These are phyloP conservation scores for Colletotrichum sp. DNA, from an alignment of 2,329 filamentous ascomycete genomes.

Conservation along the genomic window DNA sequence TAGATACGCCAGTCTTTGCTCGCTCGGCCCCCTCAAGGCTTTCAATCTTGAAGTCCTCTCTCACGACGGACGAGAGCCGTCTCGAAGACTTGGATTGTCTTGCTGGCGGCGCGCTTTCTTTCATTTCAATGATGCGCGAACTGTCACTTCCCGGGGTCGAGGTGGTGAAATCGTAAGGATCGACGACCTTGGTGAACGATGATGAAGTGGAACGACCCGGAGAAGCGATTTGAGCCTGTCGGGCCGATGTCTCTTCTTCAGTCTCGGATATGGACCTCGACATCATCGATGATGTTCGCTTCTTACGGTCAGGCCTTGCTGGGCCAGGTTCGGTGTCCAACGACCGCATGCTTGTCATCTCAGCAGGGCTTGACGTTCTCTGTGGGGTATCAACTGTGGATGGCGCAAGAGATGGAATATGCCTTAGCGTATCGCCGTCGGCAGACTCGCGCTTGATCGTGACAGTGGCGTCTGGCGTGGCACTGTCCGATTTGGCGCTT, in stretches of 20 bases:
- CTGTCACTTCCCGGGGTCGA: conserved; percentile 44
- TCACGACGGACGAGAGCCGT: conserved; percentile 43
- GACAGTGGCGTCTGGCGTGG: conserved; percentile 29
- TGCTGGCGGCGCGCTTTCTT: conserved; percentile 29
- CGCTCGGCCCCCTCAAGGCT: conserved; percentile 30
- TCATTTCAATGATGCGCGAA: conserved; percentile 22
- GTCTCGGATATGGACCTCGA: conserved; percentile 13
- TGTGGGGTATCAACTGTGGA: background rate
- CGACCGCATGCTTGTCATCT: conserved; percentile 42
- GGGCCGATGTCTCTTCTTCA: conserved; percentile 1
- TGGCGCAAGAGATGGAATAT: conserved; percentile 24
- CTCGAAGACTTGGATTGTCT: conserved; percentile 40
- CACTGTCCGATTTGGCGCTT: conserved; percentile 44
- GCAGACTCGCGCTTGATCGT: conserved; percentile 38
- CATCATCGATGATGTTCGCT: conserved; percentile 39
- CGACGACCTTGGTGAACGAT: conserved; percentile 27
- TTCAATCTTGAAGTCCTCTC: conserved; percentile 37
- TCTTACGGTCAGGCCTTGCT: conserved; percentile 44
- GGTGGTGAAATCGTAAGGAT: conserved; percentile 61
- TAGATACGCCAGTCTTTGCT: conserved; percentile 24
- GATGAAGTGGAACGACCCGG: background rate
- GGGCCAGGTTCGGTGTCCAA: conserved; percentile 33
- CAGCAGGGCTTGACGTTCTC: conserved; percentile 35
- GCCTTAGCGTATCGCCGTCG: conserved; percentile 34
- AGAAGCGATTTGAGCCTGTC: background rate